These are phyloP conservation scores for Leccinum angustisporum DNA, from an alignment of 1,284 basidiomycete genomes.

Conservation along the genomic window DNA sequence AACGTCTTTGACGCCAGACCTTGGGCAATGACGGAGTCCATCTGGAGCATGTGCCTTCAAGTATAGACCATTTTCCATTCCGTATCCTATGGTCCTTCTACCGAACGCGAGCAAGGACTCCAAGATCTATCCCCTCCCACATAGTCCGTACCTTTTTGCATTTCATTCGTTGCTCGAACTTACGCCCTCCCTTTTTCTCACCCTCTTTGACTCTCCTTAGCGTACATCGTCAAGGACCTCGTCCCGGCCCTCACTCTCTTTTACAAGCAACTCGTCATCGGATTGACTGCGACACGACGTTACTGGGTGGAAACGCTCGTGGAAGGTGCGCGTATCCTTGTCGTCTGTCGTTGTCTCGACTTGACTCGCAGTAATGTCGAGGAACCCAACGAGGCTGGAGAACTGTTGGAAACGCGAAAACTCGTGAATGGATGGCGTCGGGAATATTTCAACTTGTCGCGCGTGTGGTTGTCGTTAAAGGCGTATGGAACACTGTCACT, in stretches of 20 bases:
- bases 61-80: constrained; percentile 41
- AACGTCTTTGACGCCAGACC: constrained; percentile 63
- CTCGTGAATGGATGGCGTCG: constrained; percentile 44
- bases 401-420: constrained; percentile 53
- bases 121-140: constrained; percentile 98
- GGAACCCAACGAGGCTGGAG: constrained; percentile 60
- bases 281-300: constrained; percentile 54
- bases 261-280: constrained; percentile 86
- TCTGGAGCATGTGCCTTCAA: constrained; percentile 68
- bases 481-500: too few species aligned
- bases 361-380: constrained; percentile 40
- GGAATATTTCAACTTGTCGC: constrained; percentile 39
- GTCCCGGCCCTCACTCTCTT: constrained; percentile 88
- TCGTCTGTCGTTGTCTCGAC: constrained; percentile 41
- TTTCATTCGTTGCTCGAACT: constrained; percentile 38
- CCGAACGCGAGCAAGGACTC: constrained; percentile 60
- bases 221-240: constrained; percentile 99
- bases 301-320: constrained; percentile 74
- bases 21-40: constrained; percentile 64
- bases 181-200: background rate
- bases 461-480: too few species aligned
- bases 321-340: constrained; percentile 75
- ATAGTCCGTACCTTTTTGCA: constrained; percentile 71
- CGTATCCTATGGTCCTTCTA: background rate
- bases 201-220: constrained; percentile 41